A percentile compares a stretch with the other conserved stretches of the same genome.
These are phyloP conservation scores for Canavalia gladiata DNA, from an alignment of 306 rosid genomes.

Conservation along the genomic window DNA sequence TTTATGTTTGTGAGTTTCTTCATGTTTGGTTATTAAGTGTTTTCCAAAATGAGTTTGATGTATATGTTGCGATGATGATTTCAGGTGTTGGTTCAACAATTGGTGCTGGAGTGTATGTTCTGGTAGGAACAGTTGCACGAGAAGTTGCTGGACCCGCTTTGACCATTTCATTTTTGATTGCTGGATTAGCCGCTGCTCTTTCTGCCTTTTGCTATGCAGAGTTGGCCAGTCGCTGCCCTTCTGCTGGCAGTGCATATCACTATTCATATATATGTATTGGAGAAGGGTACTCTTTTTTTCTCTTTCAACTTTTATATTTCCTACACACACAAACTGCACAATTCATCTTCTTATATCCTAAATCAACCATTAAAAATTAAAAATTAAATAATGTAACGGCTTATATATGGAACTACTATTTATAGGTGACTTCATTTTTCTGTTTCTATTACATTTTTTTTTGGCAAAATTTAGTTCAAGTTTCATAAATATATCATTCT, in stretches of 20 bases:
- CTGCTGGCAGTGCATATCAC: conserved; percentile 99
- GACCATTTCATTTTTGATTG: conserved; percentile 79
- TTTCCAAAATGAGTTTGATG: conserved; percentile 11
- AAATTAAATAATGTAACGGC: too few relatives aligned
- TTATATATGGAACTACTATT: too few relatives aligned
- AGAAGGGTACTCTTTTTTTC: conserved; percentile 74
- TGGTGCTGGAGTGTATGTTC: conserved; percentile 97
- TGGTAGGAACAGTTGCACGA: conserved; percentile 95
- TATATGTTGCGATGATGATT: not conserved
- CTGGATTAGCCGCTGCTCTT: conserved; percentile 93
- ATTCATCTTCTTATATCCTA: too few relatives aligned
- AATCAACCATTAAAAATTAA: too few relatives aligned
- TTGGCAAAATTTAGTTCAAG: too few relatives aligned
- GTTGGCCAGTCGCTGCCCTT: conserved; percentile 93
- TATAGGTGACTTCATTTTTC: too few relatives aligned
- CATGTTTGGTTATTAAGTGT: conserved; percentile 25
- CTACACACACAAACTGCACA: too few relatives aligned
- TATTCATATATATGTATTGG: conserved; percentile 93
- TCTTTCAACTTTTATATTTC: not conserved
- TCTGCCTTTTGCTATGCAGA: conserved; percentile 99
- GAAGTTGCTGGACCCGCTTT: conserved; percentile 94
- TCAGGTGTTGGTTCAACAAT: conserved; percentile 95
- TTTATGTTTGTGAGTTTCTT: not conserved
- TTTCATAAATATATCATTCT: too few relatives aligned
- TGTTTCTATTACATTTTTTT: too few relatives aligned